Evolutionary conservation across 2,329 filamentous ascomycete species (phyloP), one percentile per base, ranked within the genome.

Genomic region (Venturia pyrina): DNA sequence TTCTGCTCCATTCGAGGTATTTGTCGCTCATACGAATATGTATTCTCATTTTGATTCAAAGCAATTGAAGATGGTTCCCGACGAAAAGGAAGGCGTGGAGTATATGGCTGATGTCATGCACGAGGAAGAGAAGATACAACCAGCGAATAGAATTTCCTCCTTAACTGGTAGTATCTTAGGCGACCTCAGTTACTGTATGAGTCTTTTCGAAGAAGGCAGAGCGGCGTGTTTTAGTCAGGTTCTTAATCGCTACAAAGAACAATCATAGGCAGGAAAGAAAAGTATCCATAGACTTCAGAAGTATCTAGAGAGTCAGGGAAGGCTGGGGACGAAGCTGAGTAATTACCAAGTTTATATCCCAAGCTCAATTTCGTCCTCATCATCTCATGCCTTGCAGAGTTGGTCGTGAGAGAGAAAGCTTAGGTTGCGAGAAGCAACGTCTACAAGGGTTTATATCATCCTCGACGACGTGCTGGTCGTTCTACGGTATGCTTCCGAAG

Each of bases 121-220:
- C 40, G 40, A 62, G 59, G 59, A 62, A 62, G 59, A 62, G 59
- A 62, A 62, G 59, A 62, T 62, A n/a, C 40, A 41, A 62, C 4
- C 40, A 62, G 10, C 59, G 19, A 7, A 41, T 8, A 62, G 37
- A 41, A 62, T 62, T 62, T 62, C 59, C 59, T 62, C 40, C 37
- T 62, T 6, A 6, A 41, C 19, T n/a, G 40, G 59, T 62, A 62
- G 7, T n/a, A 62, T 5, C 19, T n/a, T 62, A 40, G 4, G 59
- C 59, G 59, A 62, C n/a, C 4, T 62, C 40, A 41, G 59, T 62
- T 43, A 41, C 59, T 62, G 40, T 41, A 62, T 62, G 40, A 41
- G 28, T 62, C 59, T 62, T 62, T 62, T 41, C 19, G 59, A 62
- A 62, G 59, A 7, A 62, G 59, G 59, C 6, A 62, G 28, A 41